These are phyloP conservation scores for Circinella umbellata DNA, from an alignment of 371 early-diverging fungal species.

Conservation along the genomic window DNA sequence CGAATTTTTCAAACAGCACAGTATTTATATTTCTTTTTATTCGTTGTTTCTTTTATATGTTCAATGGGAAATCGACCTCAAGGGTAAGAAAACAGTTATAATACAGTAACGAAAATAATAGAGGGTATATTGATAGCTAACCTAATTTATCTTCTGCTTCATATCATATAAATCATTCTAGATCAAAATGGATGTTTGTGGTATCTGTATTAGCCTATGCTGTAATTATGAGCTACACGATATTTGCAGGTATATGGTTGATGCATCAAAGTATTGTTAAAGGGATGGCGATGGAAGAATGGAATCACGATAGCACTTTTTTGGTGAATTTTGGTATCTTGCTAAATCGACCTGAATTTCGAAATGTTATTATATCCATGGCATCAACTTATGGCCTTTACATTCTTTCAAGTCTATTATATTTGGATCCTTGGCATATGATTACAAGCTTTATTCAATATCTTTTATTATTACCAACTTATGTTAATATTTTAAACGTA, in stretches of 20 bases:
- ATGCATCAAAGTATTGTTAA: slow-evolving; percentile 40
- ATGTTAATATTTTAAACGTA: slow-evolving; percentile 88
- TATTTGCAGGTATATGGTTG: slow-evolving; percentile 58
- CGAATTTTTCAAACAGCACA: slow-evolving; percentile 54
- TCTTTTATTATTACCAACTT: slow-evolving; percentile 82
- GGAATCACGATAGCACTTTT: slow-evolving; percentile 21
- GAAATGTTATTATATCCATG: slow-evolving; percentile 80
- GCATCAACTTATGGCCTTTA: slow-evolving; percentile 89
- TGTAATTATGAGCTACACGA: slow-evolving; percentile 59
- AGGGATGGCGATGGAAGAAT: slow-evolving; percentile 24
- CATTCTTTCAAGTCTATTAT: slow-evolving; percentile 74
- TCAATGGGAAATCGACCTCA: slow-evolving; percentile 88
- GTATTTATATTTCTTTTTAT: slow-evolving; percentile 67
- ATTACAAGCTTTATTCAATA: slow-evolving; percentile 89
- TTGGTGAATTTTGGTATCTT: slow-evolving; percentile 25
- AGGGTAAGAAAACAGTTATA: slow-evolving; percentile 53
- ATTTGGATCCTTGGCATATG: slow-evolving; percentile 95
- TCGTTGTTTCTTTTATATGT: slow-evolving; percentile 73
- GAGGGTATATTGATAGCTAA: too few species aligned
- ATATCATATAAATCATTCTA: slow-evolving; percentile 14
- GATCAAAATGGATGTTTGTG: slow-evolving; percentile 58
- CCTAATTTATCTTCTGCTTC: too few species aligned
- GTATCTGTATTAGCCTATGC: slow-evolving; percentile 58
- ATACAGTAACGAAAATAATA: background rate
- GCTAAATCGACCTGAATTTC: slow-evolving; percentile 58